These are phyloP conservation scores for Trichosporon inkin DNA, from an alignment of 1,284 basidiomycete genomes.

Conservation along the genomic window DNA sequence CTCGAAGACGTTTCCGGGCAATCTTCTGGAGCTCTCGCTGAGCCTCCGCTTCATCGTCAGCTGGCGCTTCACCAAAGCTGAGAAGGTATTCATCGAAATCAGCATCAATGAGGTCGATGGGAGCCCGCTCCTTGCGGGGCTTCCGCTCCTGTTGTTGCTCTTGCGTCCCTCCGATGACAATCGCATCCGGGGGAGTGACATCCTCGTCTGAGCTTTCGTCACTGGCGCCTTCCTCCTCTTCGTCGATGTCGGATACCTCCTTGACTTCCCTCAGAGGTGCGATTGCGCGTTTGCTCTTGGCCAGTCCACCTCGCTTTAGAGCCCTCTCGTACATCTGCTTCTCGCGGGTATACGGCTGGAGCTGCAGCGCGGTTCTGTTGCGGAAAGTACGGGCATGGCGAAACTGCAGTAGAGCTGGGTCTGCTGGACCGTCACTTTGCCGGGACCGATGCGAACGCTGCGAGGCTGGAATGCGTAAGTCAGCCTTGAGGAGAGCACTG, in stretches of 20 bases:
- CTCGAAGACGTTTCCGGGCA: slow-evolving; percentile 28
- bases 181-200: slow-evolving; percentile 27
- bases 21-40: slow-evolving; percentile 31
- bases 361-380: slow-evolving; percentile 46
- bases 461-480: background rate
- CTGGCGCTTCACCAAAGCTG: slow-evolving; percentile 32
- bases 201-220: slow-evolving; percentile 10
- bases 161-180: slow-evolving; percentile 40
- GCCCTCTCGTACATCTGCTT: slow-evolving; percentile 42
- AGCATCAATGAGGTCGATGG: slow-evolving; percentile 26
- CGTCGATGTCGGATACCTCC: slow-evolving; percentile 20
- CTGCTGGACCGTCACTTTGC: slow-evolving; percentile 15
- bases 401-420: slow-evolving; percentile 41
- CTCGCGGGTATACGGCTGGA: slow-evolving; percentile 49
- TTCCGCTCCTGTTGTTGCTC: slow-evolving; percentile 17
- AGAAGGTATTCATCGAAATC: slow-evolving; percentile 43
- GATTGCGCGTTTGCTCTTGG: slow-evolving; percentile 25
- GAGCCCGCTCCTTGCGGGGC: slow-evolving; percentile 11
- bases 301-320: slow-evolving; percentile 40
- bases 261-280: slow-evolving; percentile 15
- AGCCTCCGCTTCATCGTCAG: slow-evolving; percentile 29
- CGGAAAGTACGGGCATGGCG: slow-evolving; percentile 46
- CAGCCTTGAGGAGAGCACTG: background rate
- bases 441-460: background rate
- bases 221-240: slow-evolving; percentile 10